A percentile compares a stretch with the other conserved stretches of the same genome.
These are phyloP conservation scores for Trypethelium eluteriae DNA, from an alignment of 495 filamentous ascomycete genomes.

Conservation along the genomic window DNA sequence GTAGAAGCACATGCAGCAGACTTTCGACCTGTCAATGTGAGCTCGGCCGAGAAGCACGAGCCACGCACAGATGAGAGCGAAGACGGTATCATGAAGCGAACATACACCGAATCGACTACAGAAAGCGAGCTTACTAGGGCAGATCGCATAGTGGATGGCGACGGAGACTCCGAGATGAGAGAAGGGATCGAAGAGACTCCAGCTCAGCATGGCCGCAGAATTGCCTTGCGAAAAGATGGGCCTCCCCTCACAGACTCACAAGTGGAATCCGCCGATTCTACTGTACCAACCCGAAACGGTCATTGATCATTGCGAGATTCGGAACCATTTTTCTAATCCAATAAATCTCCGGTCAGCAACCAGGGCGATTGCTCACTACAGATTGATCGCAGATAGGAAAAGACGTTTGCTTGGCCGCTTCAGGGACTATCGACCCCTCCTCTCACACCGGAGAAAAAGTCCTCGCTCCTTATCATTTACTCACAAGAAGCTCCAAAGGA, in stretches of 20 bases:
- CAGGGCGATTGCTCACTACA: background rate
- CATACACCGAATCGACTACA: constrained; percentile 8
- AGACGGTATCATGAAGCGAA: constrained; percentile 1
- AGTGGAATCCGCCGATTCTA: background rate
- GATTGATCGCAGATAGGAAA: too few relatives aligned
- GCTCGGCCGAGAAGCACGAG: constrained; percentile 5
- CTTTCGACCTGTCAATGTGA: constrained; percentile 6
- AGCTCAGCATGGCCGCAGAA: background rate
- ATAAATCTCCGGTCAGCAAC: background rate
- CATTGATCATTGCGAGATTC: background rate
- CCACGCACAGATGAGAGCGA: background rate
- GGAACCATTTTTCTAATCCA: background rate
- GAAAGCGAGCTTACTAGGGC: background rate
- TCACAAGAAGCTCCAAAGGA: too few relatives aligned
- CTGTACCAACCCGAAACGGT: background rate
- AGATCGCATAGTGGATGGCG: background rate
- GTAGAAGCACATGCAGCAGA: background rate
- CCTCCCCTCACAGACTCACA: background rate
- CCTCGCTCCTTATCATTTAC: too few relatives aligned
- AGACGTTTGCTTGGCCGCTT: too few relatives aligned
- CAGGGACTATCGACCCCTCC: background rate
- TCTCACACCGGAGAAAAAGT: background rate
- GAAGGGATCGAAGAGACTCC: background rate
- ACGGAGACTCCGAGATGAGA: background rate
- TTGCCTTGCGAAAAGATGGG: background rate